Percentiles rank a stretch among this genome's conserved stretches.
phyloP scores from a whole-genome alignment of 2,329 filamentous ascomycete species.

The Elsinoe necatrix region DNA sequence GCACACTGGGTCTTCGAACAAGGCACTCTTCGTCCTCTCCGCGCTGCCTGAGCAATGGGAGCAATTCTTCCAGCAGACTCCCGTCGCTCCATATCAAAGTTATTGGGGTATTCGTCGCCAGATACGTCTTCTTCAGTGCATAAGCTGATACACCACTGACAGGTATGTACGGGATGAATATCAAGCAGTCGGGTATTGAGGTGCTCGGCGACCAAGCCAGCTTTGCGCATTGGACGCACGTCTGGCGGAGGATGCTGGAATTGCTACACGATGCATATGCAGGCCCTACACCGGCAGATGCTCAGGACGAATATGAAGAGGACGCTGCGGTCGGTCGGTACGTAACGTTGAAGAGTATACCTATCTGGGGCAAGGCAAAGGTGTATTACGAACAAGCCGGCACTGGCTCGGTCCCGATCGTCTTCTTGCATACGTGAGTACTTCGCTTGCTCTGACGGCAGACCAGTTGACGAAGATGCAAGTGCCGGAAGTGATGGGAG shows the following conservation, averaged over 20 bases:
- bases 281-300: conserved; percentile 36
- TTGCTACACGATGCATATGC: conserved; percentile 41
- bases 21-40: conserved; percentile 32
- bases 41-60: conserved; percentile 41
- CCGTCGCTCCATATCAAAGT: conserved; percentile 37
- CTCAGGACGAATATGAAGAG: conserved; percentile 31
- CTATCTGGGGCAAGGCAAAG: conserved; percentile 42
- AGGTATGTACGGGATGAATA: conserved; percentile 38
- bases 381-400: conserved; percentile 44
- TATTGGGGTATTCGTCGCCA: conserved; percentile 35
- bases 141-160: conserved; percentile 18
- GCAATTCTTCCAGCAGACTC: conserved; percentile 38
- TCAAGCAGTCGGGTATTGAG: conserved; percentile 42
- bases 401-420: conserved; percentile 39
- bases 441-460: no score
- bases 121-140: conserved; percentile 11
- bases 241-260: conserved; percentile 42
- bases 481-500: conserved; percentile 36
- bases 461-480: neutral
- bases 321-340: conserved; percentile 43
- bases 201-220: conserved; percentile 39
- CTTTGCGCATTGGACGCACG: conserved; percentile 39
- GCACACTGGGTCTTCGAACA: conserved; percentile 21
- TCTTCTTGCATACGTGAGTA: conserved; percentile 27
- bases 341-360: conserved; percentile 36